A percentile compares a stretch with the other conserved stretches of the same genome.
Conservation (phyloP, 2,329 filamentous ascomycete species). For the Metarhizium brunneum region DNA sequence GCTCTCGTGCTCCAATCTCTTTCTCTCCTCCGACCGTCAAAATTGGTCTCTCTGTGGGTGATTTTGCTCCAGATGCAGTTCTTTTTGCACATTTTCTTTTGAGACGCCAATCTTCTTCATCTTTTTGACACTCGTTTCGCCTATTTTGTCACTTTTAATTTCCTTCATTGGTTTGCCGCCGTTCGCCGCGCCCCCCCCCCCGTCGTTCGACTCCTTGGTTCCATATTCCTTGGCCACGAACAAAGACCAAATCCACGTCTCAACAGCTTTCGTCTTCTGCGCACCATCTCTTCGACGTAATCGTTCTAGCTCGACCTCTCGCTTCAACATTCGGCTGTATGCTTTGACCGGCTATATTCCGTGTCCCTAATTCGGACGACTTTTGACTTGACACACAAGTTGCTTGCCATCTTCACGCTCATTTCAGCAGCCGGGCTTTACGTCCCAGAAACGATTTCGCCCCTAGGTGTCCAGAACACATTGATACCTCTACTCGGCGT, state of each 20-base stretch:
- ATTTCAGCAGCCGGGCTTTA: not conserved
- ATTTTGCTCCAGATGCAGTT: slow-evolving; percentile 20
- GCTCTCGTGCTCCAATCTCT: slow-evolving; percentile 10
- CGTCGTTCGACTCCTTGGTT: not conserved
- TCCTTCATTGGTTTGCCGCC: slow-evolving; percentile 18
- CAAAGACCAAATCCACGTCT: not conserved
- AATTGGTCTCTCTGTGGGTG: slow-evolving; percentile 13
- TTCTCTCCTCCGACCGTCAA: slow-evolving; percentile 16
- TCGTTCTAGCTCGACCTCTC: slow-evolving; percentile 8
- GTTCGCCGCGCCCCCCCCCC: slow-evolving; percentile 5
- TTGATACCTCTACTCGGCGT: not conserved
- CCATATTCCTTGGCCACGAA: not conserved
- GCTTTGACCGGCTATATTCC: slow-evolving; percentile 2
- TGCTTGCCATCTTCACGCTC: slow-evolving; percentile 1
- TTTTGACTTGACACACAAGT: slow-evolving; percentile 1
- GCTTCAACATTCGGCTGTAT: slow-evolving; percentile 5
- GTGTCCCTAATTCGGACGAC: slow-evolving; percentile 5
- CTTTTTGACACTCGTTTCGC: slow-evolving; percentile 22
- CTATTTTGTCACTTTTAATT: slow-evolving; percentile 23
- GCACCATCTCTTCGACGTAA: slow-evolving; percentile 7
- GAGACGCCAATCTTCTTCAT: slow-evolving; percentile 15
- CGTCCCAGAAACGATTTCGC: not conserved
- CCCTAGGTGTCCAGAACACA: not conserved
- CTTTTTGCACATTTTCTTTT: slow-evolving; percentile 16
- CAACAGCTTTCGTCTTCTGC: not conserved